Percentiles rank a stretch among this genome's conserved stretches.
Conservation (phyloP, 345 rosid species). For the Hypericum perforatum region DNA sequence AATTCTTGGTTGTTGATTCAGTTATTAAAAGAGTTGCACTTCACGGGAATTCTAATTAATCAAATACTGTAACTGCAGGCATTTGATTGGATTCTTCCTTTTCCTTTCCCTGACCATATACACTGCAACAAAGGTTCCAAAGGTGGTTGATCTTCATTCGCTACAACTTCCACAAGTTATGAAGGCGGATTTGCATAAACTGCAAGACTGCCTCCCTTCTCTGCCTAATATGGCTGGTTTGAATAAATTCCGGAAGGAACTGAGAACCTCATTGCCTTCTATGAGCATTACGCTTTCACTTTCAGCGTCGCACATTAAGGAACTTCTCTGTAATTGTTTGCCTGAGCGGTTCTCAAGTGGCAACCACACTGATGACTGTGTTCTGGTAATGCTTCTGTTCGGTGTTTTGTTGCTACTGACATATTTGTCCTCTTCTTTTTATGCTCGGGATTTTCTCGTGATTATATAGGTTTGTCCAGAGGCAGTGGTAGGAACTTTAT, state of each 20-base stretch:
- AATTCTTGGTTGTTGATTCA: no score
- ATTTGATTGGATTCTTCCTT: constrained; percentile 23
- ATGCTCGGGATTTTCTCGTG: background rate
- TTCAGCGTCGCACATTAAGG: constrained; percentile 9
- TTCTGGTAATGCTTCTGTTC: constrained; percentile 47
- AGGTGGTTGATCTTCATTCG: background rate
- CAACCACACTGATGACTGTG: constrained; percentile 32
- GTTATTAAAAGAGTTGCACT: no score
- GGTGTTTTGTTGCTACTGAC: background rate
- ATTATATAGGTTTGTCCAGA: no score
- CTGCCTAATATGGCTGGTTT: constrained; percentile 16
- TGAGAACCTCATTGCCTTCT: constrained; percentile 15
- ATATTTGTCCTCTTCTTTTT: background rate
- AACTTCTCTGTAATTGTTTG: constrained; percentile 9
- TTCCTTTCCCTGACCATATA: constrained; percentile 20
- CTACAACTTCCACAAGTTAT: background rate
- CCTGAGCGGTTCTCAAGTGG: constrained; percentile 4
- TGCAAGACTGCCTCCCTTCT: constrained; percentile 18
- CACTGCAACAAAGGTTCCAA: constrained; percentile 15
- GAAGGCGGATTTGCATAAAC: constrained; percentile 17
- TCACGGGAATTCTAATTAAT: no score
- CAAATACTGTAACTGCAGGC: constrained; percentile 16
- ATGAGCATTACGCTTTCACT: constrained; percentile 13
- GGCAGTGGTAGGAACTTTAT: no score
- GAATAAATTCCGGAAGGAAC: constrained; percentile 8